Percentiles rank a stretch among this genome's conserved stretches.
Evolutionary conservation across 139 green algal genomes (phyloP).

Genomic region (Marvania coccoides): DNA sequence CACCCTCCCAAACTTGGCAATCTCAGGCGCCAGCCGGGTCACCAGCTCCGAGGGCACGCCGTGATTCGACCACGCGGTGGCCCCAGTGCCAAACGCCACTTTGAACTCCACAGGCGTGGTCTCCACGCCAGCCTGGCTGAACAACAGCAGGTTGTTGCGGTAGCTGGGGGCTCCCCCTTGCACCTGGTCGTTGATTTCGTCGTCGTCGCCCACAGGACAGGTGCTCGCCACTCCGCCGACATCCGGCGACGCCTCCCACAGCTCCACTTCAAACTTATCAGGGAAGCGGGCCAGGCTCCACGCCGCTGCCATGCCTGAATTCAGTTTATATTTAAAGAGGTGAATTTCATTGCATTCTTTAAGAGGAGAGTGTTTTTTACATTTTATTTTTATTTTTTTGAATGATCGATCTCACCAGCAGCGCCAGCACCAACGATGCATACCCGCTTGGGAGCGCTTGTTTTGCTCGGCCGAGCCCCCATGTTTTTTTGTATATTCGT

Average conservation of each 20-base stretch:
- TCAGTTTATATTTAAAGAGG: not conserved
- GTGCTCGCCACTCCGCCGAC: constrained; percentile 47
- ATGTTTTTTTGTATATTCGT: not conserved
- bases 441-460: constrained; percentile 24
- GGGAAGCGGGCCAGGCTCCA: constrained; percentile 49
- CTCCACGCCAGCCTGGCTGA: constrained; percentile 51
- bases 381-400: not conserved
- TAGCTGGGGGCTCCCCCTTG: constrained; percentile 57
- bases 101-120: constrained; percentile 40
- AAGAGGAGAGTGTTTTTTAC: not conserved
- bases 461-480: not conserved
- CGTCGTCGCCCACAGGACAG: constrained; percentile 25
- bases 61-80: constrained; percentile 60
- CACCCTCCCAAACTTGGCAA: constrained; percentile 43
- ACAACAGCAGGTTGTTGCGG: constrained; percentile 52
- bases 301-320: constrained; percentile 45
- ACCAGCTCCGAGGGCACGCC: constrained; percentile 28
- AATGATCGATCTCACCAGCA: constrained; percentile 27
- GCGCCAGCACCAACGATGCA: constrained; percentile 47
- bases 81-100: constrained; percentile 54
- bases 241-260: constrained; percentile 48
- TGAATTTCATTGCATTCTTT: not conserved
- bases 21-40: constrained; percentile 35
- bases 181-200: constrained; percentile 61
- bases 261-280: constrained; percentile 48